Conservation (phyloP, 805 yeast genomes). For the Metschnikowia noctiluminum region DNA sequence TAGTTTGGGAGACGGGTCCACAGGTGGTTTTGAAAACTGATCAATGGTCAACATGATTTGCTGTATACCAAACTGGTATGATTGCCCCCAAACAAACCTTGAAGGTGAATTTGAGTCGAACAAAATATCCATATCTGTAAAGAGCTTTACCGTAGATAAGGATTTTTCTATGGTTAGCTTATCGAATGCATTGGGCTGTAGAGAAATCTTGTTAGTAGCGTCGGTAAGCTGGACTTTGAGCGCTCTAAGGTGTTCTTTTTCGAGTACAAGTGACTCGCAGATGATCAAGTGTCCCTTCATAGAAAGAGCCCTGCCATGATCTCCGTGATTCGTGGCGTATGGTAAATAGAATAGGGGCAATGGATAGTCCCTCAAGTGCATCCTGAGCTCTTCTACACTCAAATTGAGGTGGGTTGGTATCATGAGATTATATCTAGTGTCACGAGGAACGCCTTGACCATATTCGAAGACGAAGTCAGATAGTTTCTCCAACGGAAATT, state of each 20-base stretch:
- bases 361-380: constrained; percentile 82
- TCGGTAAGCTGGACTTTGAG: constrained; percentile 60
- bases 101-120: constrained; percentile 58
- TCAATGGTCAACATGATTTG: constrained; percentile 76
- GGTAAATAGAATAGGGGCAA: constrained; percentile 79
- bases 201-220: constrained; percentile 33
- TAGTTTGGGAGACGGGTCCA: constrained; percentile 77
- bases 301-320: constrained; percentile 22
- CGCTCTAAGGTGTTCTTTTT: constrained; percentile 53
- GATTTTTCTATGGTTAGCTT: constrained; percentile 67
- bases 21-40: constrained; percentile 82
- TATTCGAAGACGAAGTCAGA: constrained; percentile 62
- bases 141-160: constrained; percentile 69
- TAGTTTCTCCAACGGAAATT: constrained; percentile 35
- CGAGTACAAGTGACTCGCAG: constrained; percentile 57
- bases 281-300: constrained; percentile 65
- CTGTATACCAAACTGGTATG: constrained; percentile 80
- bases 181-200: constrained; percentile 14
- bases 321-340: constrained; percentile 22
- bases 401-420: constrained; percentile 63
- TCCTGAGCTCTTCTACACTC: constrained; percentile 56
- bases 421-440: constrained; percentile 62
- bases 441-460: constrained; percentile 82
- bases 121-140: constrained; percentile 54
- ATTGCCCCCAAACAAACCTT: constrained; percentile 77